A percentile compares a stretch with the other conserved stretches of the same genome.
These are phyloP conservation scores for Mallotus japonicus DNA, from an alignment of 441 rosid genomes.

Conservation along the genomic window DNA sequence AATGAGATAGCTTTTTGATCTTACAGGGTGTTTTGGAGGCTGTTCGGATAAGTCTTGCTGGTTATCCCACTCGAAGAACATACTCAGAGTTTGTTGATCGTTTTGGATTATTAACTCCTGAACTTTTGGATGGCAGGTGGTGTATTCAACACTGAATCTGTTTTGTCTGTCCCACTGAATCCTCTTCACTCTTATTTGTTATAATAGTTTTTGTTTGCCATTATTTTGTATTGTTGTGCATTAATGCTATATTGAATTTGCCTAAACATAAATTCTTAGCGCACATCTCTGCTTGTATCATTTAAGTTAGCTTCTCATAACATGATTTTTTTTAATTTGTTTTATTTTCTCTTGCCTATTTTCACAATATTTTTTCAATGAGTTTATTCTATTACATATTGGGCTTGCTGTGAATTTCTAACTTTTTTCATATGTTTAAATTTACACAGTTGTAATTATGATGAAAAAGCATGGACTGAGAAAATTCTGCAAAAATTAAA, in stretches of 20 bases:
- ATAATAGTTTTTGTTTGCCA: neutral
- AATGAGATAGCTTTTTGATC: slow-evolving; percentile 14
- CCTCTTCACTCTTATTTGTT: neutral
- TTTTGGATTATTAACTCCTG: slow-evolving; percentile 79
- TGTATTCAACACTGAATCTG: slow-evolving; percentile 7
- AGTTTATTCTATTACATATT: neutral
- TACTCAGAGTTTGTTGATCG: slow-evolving; percentile 95
- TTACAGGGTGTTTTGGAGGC: slow-evolving; percentile 97
- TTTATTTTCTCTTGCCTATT: slow-evolving; percentile 5
- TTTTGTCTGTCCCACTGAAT: neutral
- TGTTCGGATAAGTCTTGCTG: slow-evolving; percentile 97
- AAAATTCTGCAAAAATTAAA: slow-evolving; percentile 68
- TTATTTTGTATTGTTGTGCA: neutral
- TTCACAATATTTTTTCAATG: neutral
- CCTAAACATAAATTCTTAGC: neutral
- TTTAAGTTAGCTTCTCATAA: neutral
- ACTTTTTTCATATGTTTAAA: slow-evolving; percentile 16
- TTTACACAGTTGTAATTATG: slow-evolving; percentile 51
- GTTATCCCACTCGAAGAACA: slow-evolving; percentile 92
- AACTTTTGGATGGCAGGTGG: slow-evolving; percentile 79
- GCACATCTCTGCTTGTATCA: neutral
- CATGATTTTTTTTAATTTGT: neutral
- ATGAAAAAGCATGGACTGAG: slow-evolving; percentile 74
- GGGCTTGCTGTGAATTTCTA: slow-evolving; percentile 14
- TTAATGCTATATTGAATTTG: neutral